A percentile compares a stretch with the other conserved stretches of the same genome.
Conservation (phyloP, 169 alveolate species). For the Theileria sp. region DNA sequence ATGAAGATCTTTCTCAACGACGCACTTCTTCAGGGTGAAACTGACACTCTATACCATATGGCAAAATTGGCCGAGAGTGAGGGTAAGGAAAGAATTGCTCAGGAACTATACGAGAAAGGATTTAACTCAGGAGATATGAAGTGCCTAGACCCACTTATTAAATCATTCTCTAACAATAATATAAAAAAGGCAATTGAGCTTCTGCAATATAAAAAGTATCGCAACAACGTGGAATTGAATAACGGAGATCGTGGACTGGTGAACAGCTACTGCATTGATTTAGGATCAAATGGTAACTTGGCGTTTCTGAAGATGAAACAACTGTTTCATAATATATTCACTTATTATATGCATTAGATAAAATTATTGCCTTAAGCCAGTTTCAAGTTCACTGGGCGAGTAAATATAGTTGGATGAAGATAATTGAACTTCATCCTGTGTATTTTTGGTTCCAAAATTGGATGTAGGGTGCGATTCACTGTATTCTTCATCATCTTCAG, state of each 20-base stretch:
- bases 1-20: slow-evolving; percentile 7
- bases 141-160: slow-evolving; percentile 49
- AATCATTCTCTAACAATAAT: not conserved
- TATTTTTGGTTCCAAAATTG: not conserved
- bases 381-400: slow-evolving; percentile 64
- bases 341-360: slow-evolving; percentile 8
- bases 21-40: slow-evolving; percentile 43
- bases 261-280: not conserved
- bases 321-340: slow-evolving; percentile 1
- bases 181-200: slow-evolving; percentile 42
- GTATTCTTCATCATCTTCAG: slow-evolving; percentile 8
- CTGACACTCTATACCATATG: slow-evolving; percentile 15
- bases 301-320: slow-evolving; percentile 21
- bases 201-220: slow-evolving; percentile 54
- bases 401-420: slow-evolving; percentile 40
- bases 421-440: not conserved
- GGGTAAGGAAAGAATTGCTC: slow-evolving; percentile 16
- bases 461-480: not conserved
- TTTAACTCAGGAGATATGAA: slow-evolving; percentile 56
- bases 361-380: slow-evolving; percentile 40
- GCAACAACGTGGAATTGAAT: slow-evolving; percentile 15
- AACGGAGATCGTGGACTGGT: slow-evolving; percentile 10
- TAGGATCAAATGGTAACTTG: slow-evolving; percentile 19
- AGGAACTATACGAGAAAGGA: slow-evolving; percentile 47
- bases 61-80: slow-evolving; percentile 24